Evolutionary conservation across 768 basidiomycete species (phyloP).

Genomic region (Trametes sanguinea): DNA sequence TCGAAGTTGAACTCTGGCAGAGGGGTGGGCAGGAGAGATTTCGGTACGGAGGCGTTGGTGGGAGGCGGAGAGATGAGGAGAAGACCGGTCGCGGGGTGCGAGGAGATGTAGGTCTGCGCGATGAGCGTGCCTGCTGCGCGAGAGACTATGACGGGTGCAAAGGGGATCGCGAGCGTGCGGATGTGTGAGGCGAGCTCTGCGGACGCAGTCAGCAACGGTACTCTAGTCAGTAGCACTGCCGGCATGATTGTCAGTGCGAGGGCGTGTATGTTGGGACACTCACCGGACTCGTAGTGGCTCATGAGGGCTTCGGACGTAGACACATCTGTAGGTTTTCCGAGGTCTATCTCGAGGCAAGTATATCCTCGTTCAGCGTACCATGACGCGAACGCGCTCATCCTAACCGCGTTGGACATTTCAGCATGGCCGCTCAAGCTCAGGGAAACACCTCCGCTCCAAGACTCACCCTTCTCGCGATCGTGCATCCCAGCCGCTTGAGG

Average conservation of each 20-base stretch:
- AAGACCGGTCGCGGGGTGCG: slow-evolving; percentile 61
- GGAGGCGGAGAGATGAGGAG: slow-evolving; percentile 60
- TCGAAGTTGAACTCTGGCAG: slow-evolving; percentile 61
- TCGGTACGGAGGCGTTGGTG: slow-evolving; percentile 40
- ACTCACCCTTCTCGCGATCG: slow-evolving; percentile 38
- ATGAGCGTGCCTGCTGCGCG: slow-evolving; percentile 52
- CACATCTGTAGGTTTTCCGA: slow-evolving; percentile 32
- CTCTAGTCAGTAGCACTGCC: no score
- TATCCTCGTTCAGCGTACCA: slow-evolving; percentile 51
- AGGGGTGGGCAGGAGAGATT: slow-evolving; percentile 36
- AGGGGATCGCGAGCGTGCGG: slow-evolving; percentile 46
- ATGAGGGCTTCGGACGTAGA: slow-evolving; percentile 35
- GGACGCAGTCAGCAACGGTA: background rate
- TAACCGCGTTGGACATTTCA: slow-evolving; percentile 18
- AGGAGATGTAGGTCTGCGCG: slow-evolving; percentile 68
- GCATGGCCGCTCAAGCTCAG: background rate
- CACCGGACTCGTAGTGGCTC: slow-evolving; percentile 44
- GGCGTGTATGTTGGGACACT: slow-evolving; percentile 10
- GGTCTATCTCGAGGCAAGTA: slow-evolving; percentile 47
- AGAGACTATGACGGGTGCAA: slow-evolving; percentile 60
- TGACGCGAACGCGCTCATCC: slow-evolving; percentile 39
- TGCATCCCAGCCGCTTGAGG: slow-evolving; percentile 47
- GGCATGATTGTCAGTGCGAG: background rate
- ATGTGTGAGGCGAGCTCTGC: slow-evolving; percentile 48
- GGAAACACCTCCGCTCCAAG: background rate